phyloP scores from a whole-genome alignment of 441 rosid species.

The Erodium trifolium region DNA sequence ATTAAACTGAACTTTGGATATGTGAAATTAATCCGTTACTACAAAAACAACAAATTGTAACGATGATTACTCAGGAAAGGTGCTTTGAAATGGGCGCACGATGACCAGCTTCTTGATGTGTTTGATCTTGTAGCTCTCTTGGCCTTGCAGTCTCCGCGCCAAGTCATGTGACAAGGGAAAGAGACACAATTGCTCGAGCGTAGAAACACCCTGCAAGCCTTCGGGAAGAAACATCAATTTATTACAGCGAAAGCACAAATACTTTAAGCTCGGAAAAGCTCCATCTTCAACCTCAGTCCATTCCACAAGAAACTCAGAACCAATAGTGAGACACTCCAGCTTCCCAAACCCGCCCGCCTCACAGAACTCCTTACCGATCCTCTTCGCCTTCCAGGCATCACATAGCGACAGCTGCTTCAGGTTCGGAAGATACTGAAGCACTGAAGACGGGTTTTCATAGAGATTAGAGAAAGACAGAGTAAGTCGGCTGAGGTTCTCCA shows the following conservation, averaged over 20 bases:
- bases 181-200: constrained; percentile 25
- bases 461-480: neutral
- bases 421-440: constrained; percentile 34
- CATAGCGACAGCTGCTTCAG: constrained; percentile 24
- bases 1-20: no score
- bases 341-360: constrained; percentile 31
- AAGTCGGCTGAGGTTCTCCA: constrained; percentile 8
- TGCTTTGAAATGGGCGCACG: no score
- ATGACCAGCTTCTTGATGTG: neutral
- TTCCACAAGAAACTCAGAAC: constrained; percentile 31
- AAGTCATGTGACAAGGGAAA: constrained; percentile 34
- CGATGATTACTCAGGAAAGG: no score
- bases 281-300: constrained; percentile 41
- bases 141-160: constrained; percentile 31
- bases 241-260: constrained; percentile 30
- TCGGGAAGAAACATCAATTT: constrained; percentile 32
- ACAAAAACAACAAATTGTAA: no score
- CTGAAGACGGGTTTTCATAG: constrained; percentile 12
- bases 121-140: constrained; percentile 20
- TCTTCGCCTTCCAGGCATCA: constrained; percentile 29
- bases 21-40: no score
- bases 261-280: constrained; percentile 32
- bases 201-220: constrained; percentile 33
- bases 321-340: constrained; percentile 32
- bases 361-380: constrained; percentile 34